phyloP scores from a whole-genome alignment of 139 green algal species.

The Coelastrella sp. region DNA sequence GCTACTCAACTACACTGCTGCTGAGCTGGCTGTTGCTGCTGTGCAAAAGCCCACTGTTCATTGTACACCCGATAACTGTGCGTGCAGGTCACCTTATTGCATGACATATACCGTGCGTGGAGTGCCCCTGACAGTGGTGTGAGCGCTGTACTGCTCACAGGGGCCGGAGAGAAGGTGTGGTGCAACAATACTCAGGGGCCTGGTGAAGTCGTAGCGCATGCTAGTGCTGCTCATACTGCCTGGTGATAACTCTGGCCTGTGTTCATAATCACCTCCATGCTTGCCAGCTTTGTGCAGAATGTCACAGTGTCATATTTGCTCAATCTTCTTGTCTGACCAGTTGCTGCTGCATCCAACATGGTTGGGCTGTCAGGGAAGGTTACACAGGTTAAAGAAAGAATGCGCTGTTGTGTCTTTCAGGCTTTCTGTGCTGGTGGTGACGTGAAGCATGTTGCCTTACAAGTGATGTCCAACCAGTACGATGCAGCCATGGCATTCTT shows the following conservation, averaged over 20 bases:
- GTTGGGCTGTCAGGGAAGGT: no score
- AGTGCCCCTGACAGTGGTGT: conserved; percentile 20
- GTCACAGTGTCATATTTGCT: background rate
- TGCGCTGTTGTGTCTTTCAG: conserved; percentile 41
- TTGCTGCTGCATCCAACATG: no score
- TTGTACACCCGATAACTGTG: background rate
- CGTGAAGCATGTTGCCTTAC: conserved; percentile 77
- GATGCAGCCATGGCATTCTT: conserved; percentile 62
- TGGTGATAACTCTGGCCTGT: background rate
- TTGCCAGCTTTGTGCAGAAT: background rate
- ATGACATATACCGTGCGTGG: conserved; percentile 53
- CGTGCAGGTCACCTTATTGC: conserved; percentile 32
- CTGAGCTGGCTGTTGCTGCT: background rate
- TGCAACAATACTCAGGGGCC: no score
- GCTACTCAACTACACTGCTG: background rate
- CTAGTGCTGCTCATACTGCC: background rate
- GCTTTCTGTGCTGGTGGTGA: conserved; percentile 92
- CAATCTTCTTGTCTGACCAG: background rate
- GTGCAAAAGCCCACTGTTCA: background rate
- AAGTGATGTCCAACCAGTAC: conserved; percentile 36
- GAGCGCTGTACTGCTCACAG: conserved; percentile 55
- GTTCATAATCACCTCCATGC: background rate
- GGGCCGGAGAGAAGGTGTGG: conserved; percentile 67
- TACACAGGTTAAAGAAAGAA: no score
- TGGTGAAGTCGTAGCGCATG: background rate